Base-by-base conservation (phyloP, 2,329 filamentous ascomycete genomes). In the Hymenoscyphus salicellus region DNA sequence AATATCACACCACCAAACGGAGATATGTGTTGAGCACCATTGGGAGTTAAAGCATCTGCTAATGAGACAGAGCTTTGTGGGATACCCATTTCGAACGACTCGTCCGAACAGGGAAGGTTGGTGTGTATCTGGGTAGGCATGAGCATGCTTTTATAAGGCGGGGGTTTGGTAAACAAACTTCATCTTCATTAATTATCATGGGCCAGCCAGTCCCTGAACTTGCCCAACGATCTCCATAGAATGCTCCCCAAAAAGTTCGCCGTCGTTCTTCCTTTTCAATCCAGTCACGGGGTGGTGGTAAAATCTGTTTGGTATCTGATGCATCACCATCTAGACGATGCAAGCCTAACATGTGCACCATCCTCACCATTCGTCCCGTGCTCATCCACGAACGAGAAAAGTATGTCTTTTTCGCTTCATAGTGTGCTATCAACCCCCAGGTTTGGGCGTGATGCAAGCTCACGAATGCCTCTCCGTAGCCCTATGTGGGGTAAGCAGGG, bases 191-290 rank as follows among this genome's bases (percentile, higher is more conserved):
- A 52, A 97, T 87, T 30, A 88, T 80, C 80, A 91, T 89, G 0
- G 93, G 92, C 93, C 93, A 97, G 2, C 93, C 93, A 3, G 93
- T 96, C 14, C 92, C 92, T 60, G 96, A 91, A 72, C 90, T 92
- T 2, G 91, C 89, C 77, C 96, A 96, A 30, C 91, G 85, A 75
- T 97, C 93, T 52, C 91, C 83, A 69, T 88, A 90, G 72, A 94
- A 97, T 0, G 88, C 84, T 69, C 89, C 86, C 94, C 94, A 97
- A 71, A 97, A 96, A 0, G 90, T 88, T 69, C 94, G 84, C 64
- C 94, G 84, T 60, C 93, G 84, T 76, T 98, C 93, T 76, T 92
- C 89, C 38, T 84, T 80, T 72, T 97, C 94, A 0, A 86, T 87
- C 92, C 92, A 96, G 72, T 92, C 91, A 70, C 84, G 85, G 0